Base-by-base conservation (phyloP, 495 filamentous ascomycete species). In the Aspergillus nanangensis region DNA sequence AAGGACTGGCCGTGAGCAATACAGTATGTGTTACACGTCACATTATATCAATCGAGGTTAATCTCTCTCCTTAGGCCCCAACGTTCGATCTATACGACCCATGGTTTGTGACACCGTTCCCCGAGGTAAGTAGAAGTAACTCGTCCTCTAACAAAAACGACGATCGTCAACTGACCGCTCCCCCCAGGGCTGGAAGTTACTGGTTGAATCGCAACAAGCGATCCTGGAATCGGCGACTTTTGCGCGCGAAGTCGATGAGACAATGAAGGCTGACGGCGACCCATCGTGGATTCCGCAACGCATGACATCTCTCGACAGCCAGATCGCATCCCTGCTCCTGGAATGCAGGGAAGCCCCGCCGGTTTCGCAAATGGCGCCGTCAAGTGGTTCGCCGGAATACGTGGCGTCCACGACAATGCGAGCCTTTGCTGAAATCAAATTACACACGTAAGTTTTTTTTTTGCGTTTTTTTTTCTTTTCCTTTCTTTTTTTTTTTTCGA, bases 161-260 rank as follows among this genome's bases (percentile, higher is more conserved):
- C 63, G 69, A 33, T 51, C 53, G 65, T 17, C 9, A 20, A n/a
- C 15, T 41, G 19, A 7, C 45, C 7, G 29, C 27, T 5, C 37
- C n/a, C n/a, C 40, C 27, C n/a, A 73, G 69, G 62, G 61, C 29
- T 77, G 65, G 66, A 50, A 65, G 9, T 55, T 68, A 17, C 67
- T 75, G 7, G 56, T 77, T 23, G 62, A 74, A 52, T 63, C 69
- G 13, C 72, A 76, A 50, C 70, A 76, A 55, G 61, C 64, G 2
- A 64, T 75, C 24, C 34, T 70, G 15, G 62, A 66, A 18, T 68
- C 70, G 3, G 69, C 65, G 4, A 68, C 70, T 29, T 76, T 74
- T 49, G 64, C 69, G 2, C 65, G 67, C 27, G 70, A 74, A 48
- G 62, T 71, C 48, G 56, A 62, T 21, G 35, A 47, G 31, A 40